These are phyloP conservation scores for Volvox reticuliferus DNA, from an alignment of 139 green algal species.

Conservation along the genomic window DNA sequence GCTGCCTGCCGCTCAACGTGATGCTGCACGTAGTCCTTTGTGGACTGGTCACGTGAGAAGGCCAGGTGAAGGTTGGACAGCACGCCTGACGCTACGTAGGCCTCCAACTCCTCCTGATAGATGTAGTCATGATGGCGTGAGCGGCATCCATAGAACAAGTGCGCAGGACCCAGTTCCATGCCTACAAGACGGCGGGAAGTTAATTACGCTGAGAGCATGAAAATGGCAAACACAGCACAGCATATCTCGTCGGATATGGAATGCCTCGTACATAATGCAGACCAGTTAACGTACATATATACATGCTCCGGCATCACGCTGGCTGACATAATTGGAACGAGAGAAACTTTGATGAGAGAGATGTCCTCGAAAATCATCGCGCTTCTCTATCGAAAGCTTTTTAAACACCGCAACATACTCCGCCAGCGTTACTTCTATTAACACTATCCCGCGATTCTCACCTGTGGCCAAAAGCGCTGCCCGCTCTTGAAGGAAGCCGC, in stretches of 20 bases:
- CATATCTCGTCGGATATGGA: too few species aligned
- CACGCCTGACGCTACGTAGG: conserved; percentile 65
- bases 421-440: too few species aligned
- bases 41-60: conserved; percentile 66
- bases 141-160: conserved; percentile 94
- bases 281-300: too few species aligned
- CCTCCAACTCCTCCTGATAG: conserved; percentile 87
- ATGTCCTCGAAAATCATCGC: too few species aligned
- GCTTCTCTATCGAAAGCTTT: too few species aligned
- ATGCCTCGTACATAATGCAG: too few species aligned
- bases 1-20: conserved; percentile 72
- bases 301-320: too few species aligned
- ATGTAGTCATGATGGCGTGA: conserved; percentile 85
- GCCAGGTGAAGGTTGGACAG: conserved; percentile 82
- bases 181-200: conserved; percentile 35
- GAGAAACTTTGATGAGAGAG: too few species aligned
- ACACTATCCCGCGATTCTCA: neutral
- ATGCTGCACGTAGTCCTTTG: conserved; percentile 93
- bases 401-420: too few species aligned
- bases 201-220: too few species aligned
- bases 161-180: conserved; percentile 74
- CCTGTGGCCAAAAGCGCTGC: conserved; percentile 52
- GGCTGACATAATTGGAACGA: too few species aligned
- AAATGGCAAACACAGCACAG: too few species aligned
- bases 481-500: conserved; percentile 96